These are phyloP conservation scores for Aureobasidium sp. DNA, from an alignment of 2,329 filamentous ascomycete species.

Conservation along the genomic window DNA sequence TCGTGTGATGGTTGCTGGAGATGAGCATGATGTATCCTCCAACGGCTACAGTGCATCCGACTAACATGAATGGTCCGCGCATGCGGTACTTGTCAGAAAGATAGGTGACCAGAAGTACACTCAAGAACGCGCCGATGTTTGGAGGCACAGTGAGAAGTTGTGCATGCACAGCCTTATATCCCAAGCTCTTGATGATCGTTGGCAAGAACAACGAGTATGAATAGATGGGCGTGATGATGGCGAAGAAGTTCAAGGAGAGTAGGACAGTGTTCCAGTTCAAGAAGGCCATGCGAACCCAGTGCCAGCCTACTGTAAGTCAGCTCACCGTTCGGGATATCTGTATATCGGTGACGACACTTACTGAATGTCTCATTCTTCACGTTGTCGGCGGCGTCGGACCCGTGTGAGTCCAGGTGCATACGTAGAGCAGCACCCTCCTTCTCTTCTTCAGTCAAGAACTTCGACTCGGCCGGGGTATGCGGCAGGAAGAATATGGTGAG, in stretches of 20 bases:
- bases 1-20: constrained; percentile 24
- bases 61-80: constrained; percentile 30
- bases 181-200: constrained; percentile 38
- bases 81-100: constrained; percentile 30
- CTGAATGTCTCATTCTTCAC: constrained; percentile 21
- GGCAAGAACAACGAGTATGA: constrained; percentile 42
- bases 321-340: background rate
- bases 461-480: constrained; percentile 44
- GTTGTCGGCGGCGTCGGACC: constrained; percentile 17
- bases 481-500: constrained; percentile 50
- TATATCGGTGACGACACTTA: background rate
- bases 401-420: constrained; percentile 25
- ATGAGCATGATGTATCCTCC: constrained; percentile 34
- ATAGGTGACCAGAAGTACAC: constrained; percentile 29
- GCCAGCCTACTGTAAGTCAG: constrained; percentile 16
- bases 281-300: constrained; percentile 21
- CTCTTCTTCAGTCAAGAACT: constrained; percentile 26
- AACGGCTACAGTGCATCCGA: constrained; percentile 27
- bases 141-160: constrained; percentile 35
- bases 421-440: constrained; percentile 21
- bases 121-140: constrained; percentile 30
- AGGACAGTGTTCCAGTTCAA: constrained; percentile 23
- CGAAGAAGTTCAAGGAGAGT: constrained; percentile 21
- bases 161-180: constrained; percentile 33
- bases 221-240: constrained; percentile 30